Conservation (phyloP, 202 grass and related monocot species). For the Schoenoplectus tabernaemontani region DNA sequence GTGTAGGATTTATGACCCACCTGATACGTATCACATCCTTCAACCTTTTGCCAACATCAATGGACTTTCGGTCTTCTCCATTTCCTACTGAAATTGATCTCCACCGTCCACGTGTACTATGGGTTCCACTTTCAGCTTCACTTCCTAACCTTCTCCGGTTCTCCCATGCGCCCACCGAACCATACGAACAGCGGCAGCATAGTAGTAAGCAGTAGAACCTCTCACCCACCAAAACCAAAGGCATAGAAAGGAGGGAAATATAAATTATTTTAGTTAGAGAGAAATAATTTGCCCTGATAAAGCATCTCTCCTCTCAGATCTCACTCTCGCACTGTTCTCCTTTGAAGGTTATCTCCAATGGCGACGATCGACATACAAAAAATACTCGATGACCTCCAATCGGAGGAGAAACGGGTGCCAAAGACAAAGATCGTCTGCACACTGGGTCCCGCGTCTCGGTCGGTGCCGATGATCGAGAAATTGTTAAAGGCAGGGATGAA, state of each 20-base stretch:
- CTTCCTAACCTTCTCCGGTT: background rate
- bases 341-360: constrained; percentile 31
- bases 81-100: background rate
- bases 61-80: background rate
- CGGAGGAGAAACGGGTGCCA: constrained; percentile 36
- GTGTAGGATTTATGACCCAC: no score
- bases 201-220: no score
- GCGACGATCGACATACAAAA: constrained; percentile 76
- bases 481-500: constrained; percentile 95
- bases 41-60: background rate
- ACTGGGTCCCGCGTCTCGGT: constrained; percentile 69
- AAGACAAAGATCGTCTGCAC: constrained; percentile 83
- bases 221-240: no score
- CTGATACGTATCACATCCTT: no score
- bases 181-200: constrained; percentile 16
- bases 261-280: no score
- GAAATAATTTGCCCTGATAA: no score
- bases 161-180: constrained; percentile 43
- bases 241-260: no score
- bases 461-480: constrained; percentile 90
- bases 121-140: background rate
- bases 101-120: constrained; percentile 27
- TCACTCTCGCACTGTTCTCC: background rate
- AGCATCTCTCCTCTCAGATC: background rate
- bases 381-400: constrained; percentile 49